Base-by-base conservation (phyloP, 2,329 filamentous ascomycete species). In the Emergomyces pasteurianus region DNA sequence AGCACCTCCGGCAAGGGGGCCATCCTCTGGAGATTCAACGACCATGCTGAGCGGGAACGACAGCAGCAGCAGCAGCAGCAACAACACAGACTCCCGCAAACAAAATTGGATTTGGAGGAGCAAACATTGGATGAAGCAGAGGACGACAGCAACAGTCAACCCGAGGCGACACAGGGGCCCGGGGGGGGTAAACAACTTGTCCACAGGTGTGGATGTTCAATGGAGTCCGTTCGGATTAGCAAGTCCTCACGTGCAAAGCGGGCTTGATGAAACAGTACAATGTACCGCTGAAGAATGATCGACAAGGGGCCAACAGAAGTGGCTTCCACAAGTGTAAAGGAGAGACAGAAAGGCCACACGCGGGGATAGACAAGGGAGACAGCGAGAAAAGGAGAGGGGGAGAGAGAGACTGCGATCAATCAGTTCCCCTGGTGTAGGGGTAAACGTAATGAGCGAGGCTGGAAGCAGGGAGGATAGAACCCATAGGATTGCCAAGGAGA, bases 1-100 rank as follows among this genome's bases (percentile, higher is more conserved):
- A 50, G 61, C 60, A 52, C 21, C 46, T 49, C 59, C 42, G 23
- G 58, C 34, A 53, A 60, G 52, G 53, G 56, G 46, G 58, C 60
- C 56, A 47, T 62, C 42, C 31, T 63, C 60, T 34, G 61, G 52
- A 21, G 59, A 43, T 26, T 63, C 63, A 59, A 60, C 53, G 36
- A 62, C 63, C 63, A 64, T 64, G 54, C 43, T 62, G 21, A 28
- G 23, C 12, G 23, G 46, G 7, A n/a, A 18, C 49, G 28, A 18
- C 2, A 21, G 6, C 10, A 21, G 21, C 23, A 26, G 21, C 46
- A 26, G 28, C 9, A 49, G 59, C 54, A 60, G 58, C 47, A 58
- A 54, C 52, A 34, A 54, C 58, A 43, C 43, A 23, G n/a, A 16
- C 57, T 36, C 58, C 46, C 49, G 31, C 46, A 43, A 49, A 23